Base-by-base conservation (phyloP, 2,329 filamentous ascomycete species). In the Metarhizium anisopliae region DNA sequence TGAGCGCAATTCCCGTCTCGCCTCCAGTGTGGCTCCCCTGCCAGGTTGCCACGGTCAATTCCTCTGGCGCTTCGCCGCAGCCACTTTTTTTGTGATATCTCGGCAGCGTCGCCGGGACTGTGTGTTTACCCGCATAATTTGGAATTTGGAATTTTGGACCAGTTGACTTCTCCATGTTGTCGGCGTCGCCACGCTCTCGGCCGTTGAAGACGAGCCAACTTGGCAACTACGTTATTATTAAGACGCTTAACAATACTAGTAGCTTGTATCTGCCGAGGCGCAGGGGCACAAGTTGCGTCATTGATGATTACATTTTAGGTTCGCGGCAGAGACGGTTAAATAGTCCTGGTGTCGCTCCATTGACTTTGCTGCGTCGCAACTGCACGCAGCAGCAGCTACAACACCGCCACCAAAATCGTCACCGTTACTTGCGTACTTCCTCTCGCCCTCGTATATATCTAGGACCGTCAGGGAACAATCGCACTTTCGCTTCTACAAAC, bases 401-500 rank as follows among this genome's bases (percentile, higher is more conserved):
- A 3, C 40, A 47, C 20, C 38, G 47, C 35, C 36, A 29, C 43
- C 16, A 20, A 7, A 16, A 11, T 3, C 42, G 18, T 16, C 18
- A 30, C 20, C 45, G 18, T 29, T 18, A 6, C 45, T 16, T 30
- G n/a, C 4, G 11, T 16, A 30, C 10, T 6, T 16, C 20, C 20
- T 11, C 25, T 18, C 25, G 25, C 2, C 45, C 14, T 14, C 10
- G 38, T 29, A 47, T n/a, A 13, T 38, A n/a, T 10, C 7, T 32
- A 14, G 38, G 18, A 13, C 36, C 25, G 20, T 25, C 36, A 43
- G 16, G 18, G 5, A 6, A 42, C 11, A 49, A 6, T 51, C 47
- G 38, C 42, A 36, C 52, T n/a, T 62, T 60, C 25, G 55, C 56
- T 11, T 60, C 58, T 35, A 56, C 57, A 58, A 18, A 43, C 54